Base-by-base conservation (phyloP, 2,329 filamentous ascomycete species). In the Aureobasidium vineae region DNA sequence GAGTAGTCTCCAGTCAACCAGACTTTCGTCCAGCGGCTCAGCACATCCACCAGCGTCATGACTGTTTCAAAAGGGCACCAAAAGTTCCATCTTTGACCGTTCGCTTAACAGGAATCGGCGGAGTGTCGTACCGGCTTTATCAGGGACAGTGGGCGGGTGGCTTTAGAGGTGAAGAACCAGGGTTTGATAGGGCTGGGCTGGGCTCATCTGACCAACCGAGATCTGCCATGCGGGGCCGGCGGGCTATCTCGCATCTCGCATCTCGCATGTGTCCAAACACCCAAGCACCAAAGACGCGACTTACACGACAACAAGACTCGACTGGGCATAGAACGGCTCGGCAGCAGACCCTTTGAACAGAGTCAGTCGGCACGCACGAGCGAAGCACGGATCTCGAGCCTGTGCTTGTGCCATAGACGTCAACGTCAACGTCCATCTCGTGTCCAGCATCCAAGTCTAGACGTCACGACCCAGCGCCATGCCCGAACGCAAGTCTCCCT, bases 401-500 rank as follows among this genome's bases (percentile, higher is more conserved):
- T 26, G n/a, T 23, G 16, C 36, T 23, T 15, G 28, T n/a, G 13
- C 53, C 19, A 21, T 28, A 43, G 36, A 19, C 53, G 43, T 54
- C 53, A 53, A 26, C 26, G 8, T 33, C 49, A 43, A 41, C 52
- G 33, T 54, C 33, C 33, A 36, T 36, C 33, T 36, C 33, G 33
- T 36, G 10, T 36, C 10, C 10, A 36, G 33, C 33, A 36, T 13
- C 33, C 33, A 13, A 13, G 33, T 36, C n/a, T 23, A 11, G n/a
- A 54, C 36, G 54, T 43, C 38, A 43, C 54, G 26, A 43, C 21
- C n/a, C 23, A 21, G 8, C 49, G 36, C 5, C 49, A 66, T 66
- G 64, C 53, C 31, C 3, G 64, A 66, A 60, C 64, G 64, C 28
- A 54, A 60, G 64, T 60, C 19, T 57, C 10, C 43, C 21, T 38